Evolutionary conservation across 495 filamentous ascomycete species (phyloP).

Genomic region (Penicillium simplicissimum): DNA sequence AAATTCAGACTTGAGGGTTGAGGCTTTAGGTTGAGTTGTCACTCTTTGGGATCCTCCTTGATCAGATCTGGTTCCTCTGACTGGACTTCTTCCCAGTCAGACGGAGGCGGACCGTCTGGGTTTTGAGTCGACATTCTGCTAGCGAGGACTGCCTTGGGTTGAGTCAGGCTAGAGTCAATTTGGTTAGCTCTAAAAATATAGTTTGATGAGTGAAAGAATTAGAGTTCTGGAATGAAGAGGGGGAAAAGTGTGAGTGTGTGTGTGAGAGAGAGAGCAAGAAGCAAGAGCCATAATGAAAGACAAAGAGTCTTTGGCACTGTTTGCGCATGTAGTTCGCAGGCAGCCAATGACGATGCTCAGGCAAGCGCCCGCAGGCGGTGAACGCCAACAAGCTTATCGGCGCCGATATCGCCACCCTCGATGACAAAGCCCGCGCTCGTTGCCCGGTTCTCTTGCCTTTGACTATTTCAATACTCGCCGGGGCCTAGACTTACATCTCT

Average conservation of each 20-base stretch:
- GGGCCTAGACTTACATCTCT: background rate
- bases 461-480: conserved; percentile 2
- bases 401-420: conserved; percentile 39
- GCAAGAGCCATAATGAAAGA: background rate
- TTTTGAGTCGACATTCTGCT: conserved; percentile 1
- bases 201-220: background rate
- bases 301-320: background rate
- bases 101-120: background rate
- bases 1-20: background rate
- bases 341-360: conserved; percentile 16
- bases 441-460: conserved; percentile 17
- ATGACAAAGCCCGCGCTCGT: conserved; percentile 39
- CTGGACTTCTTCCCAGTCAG: background rate
- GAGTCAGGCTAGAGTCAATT: background rate
- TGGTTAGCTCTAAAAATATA: background rate
- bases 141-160: background rate
- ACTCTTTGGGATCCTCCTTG: background rate
- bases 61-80: background rate
- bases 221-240: background rate
- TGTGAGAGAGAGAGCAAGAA: background rate
- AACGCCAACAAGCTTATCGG: conserved; percentile 32
- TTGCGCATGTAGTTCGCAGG: conserved; percentile 5
- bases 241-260: too few species aligned
- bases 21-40: background rate
- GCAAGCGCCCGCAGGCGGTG: conserved; percentile 28